Conservation (phyloP, 768 basidiomycete genomes). For the Ephemerocybe angulata region DNA sequence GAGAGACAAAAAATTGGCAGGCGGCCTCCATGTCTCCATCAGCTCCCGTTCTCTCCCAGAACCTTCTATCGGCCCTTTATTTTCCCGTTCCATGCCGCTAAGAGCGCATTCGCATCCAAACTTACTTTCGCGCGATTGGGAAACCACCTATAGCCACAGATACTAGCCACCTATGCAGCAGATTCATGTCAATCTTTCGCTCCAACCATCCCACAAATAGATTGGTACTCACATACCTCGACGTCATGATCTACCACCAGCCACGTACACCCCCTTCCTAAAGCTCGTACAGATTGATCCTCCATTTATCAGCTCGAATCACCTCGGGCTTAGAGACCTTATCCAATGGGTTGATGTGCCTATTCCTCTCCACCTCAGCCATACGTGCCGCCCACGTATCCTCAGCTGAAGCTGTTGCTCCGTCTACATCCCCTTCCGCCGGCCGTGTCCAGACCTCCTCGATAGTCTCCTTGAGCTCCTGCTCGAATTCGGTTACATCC, state of each 20-base stretch:
- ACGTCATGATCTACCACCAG: neutral
- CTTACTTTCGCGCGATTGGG: no score
- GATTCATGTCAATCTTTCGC: neutral
- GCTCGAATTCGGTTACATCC: conserved; percentile 53
- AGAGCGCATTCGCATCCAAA: no score
- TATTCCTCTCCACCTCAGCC: conserved; percentile 50
- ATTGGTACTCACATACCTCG: no score
- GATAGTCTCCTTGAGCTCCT: conserved; percentile 51
- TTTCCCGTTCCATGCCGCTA: no score
- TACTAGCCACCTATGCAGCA: neutral
- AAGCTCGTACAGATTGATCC: conserved; percentile 39
- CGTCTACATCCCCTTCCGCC: conserved; percentile 28
- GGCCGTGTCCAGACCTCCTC: conserved; percentile 64
- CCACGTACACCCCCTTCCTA: no score
- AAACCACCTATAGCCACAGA: no score
- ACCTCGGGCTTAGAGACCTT: conserved; percentile 51
- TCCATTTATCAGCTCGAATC: conserved; percentile 35
- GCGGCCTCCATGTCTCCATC: no score
- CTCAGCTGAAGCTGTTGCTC: conserved; percentile 11
- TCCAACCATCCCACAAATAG: no score
- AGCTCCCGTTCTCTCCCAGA: no score
- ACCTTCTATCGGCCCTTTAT: no score
- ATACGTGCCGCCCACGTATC: conserved; percentile 53
- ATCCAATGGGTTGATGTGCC: conserved; percentile 45
- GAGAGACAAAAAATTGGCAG: no score